These are phyloP conservation scores for Datura wrightii DNA, from an alignment of 257 asterid genomes.

Conservation along the genomic window DNA sequence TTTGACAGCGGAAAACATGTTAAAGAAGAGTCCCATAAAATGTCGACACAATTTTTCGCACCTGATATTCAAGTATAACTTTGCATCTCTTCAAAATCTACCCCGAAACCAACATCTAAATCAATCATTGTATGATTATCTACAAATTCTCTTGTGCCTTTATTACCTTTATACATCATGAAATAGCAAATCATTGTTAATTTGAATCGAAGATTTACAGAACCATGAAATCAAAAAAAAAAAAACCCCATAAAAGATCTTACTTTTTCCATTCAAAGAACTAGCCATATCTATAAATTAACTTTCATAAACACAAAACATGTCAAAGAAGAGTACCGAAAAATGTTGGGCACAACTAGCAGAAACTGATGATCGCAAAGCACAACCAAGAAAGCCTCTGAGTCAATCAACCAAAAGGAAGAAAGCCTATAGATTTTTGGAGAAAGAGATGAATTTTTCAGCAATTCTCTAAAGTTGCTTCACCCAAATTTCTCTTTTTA, in stretches of 20 bases:
- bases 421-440: neutral
- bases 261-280: neutral
- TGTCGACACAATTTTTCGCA: neutral
- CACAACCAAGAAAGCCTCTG: neutral
- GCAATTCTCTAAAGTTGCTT: neutral
- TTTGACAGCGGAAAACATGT: neutral
- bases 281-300: neutral
- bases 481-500: neutral
- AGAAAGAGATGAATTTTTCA: neutral
- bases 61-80: neutral
- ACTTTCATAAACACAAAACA: constrained; percentile 17
- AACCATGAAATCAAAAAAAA: neutral
- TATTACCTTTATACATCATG: neutral
- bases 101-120: neutral
- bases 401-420: too few species aligned
- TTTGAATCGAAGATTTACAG: neutral
- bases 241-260: too few species aligned
- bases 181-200: neutral
- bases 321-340: neutral
- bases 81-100: neutral
- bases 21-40: neutral
- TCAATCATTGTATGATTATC: neutral
- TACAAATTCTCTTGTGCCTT: neutral
- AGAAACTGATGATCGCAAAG: neutral
- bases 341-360: neutral